Base-by-base conservation (phyloP, 2,329 filamentous ascomycete species). In the Lecanicillium sp. region DNA sequence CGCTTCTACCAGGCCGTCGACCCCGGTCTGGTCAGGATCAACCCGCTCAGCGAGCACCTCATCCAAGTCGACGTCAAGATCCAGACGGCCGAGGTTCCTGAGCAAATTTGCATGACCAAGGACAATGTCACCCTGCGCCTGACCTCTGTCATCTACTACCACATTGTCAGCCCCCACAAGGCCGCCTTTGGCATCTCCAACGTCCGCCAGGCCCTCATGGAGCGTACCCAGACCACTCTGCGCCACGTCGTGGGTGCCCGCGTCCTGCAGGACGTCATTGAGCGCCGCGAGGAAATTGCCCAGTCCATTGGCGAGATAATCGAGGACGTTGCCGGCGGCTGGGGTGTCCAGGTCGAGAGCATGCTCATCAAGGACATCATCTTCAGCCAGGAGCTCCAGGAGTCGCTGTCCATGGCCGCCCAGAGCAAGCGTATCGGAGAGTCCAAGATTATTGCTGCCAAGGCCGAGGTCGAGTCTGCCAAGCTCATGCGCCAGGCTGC, bases 311-410 rank as follows among this genome's bases (percentile, higher is more conserved):
- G 87, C 46, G 90, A 95, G 64, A 96, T 96, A 52, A 96, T 98
- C 52, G 92, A 96, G 58, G 89, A 95, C 51, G 92, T 95, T 2
- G 90, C 92, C 5, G 70, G 78, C 9, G 87, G 86, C 44, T 98
- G 92, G 92, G 92, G 92, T 65, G 90, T 95, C 7, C 80, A 86
- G 56, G 92, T 96, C 42, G 92, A 96, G 72, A 89, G 83, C 56
- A 98, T 98, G 90, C 80, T 98, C 50, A 90, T 98, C 75, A 96
- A 98, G 69, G 92, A 98, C 63, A 94, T 98, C 58, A 85, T 96
- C 59, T 98, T 98, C 77, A 88, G 80, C 65, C 80, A 87, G 56
- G 92, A 96, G 51, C 74, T 98, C 32, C 92, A 98, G 65, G 90
- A 96, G 56, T 92, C 85, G 14, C 78, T 98, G 35, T 94, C 86